Percentiles rank a stretch among this genome's conserved stretches.
phyloP scores from a whole-genome alignment of 2,329 filamentous ascomycete genomes.

The Elsinoe batatas region DNA sequence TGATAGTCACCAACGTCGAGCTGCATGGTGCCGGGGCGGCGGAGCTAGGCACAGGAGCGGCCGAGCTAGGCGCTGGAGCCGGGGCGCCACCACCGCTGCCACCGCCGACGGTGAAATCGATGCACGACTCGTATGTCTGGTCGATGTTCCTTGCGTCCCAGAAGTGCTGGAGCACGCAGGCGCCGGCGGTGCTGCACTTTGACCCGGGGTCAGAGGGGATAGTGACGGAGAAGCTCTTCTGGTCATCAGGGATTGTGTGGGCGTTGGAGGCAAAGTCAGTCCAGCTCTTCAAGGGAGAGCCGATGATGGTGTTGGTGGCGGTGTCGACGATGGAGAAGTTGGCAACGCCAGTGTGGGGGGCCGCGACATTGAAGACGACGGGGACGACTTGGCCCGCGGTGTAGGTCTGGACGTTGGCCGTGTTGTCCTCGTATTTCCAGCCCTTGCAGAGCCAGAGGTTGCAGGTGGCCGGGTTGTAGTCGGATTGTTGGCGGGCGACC shows the following conservation, averaged over 20 bases:
- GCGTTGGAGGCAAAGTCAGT: conserved; percentile 44
- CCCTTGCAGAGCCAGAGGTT: conserved; percentile 50
- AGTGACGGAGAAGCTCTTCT: conserved; percentile 44
- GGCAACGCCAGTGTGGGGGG: conserved; percentile 46
- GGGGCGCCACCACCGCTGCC: conserved; percentile 17
- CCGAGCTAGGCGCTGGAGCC: not conserved
- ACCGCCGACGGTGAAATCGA: conserved; percentile 45
- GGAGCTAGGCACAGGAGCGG: conserved; percentile 2
- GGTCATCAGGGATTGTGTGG: conserved; percentile 32
- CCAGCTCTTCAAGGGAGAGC: conserved; percentile 46
- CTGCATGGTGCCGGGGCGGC: not conserved
- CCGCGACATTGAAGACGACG: conserved; percentile 39
- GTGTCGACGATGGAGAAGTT: conserved; percentile 52
- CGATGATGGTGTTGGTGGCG: conserved; percentile 43
- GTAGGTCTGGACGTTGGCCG: conserved; percentile 42
- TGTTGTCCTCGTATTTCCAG: conserved; percentile 48
- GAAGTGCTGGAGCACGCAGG: conserved; percentile 52
- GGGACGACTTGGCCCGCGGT: conserved; percentile 38
- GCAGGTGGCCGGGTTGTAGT: conserved; percentile 40
- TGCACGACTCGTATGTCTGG: conserved; percentile 55
- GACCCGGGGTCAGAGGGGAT: conserved; percentile 41
- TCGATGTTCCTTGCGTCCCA: conserved; percentile 47
- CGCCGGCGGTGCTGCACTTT: conserved; percentile 40
- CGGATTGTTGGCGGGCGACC: conserved; percentile 37
- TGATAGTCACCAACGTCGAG: not conserved